A percentile compares a stretch with the other conserved stretches of the same genome.
These are phyloP conservation scores for Naumovozyma baii DNA, from an alignment of 805 yeast genomes.

Conservation along the genomic window DNA sequence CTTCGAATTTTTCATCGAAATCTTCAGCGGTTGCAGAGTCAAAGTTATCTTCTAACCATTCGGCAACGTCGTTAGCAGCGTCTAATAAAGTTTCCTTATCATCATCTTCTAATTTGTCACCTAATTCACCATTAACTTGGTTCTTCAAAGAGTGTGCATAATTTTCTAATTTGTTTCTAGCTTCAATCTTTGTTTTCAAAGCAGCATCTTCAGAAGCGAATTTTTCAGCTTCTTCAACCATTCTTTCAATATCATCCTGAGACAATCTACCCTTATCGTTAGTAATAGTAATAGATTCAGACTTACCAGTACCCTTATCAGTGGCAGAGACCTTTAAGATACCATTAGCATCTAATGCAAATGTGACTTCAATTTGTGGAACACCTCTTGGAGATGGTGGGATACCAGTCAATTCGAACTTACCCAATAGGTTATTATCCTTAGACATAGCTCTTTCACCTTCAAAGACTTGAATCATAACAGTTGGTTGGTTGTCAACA, in stretches of 20 bases:
- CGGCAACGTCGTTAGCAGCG: slow-evolving; percentile 77
- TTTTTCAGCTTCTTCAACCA: slow-evolving; percentile 96
- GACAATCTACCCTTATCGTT: slow-evolving; percentile 91
- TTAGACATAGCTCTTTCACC: slow-evolving; percentile 94
- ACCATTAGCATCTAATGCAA: slow-evolving; percentile 95
- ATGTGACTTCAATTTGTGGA: slow-evolving; percentile 96
- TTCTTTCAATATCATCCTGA: slow-evolving; percentile 90
- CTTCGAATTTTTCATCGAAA: slow-evolving; percentile 81
- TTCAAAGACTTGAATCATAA: slow-evolving; percentile 84
- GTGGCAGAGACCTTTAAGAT: slow-evolving; percentile 89
- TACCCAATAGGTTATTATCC: slow-evolving; percentile 92
- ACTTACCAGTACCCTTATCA: slow-evolving; percentile 91
- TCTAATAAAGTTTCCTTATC: slow-evolving; percentile 84
- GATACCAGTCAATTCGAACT: slow-evolving; percentile 90
- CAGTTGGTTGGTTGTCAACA: slow-evolving; percentile 93
- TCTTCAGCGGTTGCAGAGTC: slow-evolving; percentile 88
- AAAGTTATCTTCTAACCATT: slow-evolving; percentile 79
- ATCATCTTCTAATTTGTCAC: slow-evolving; percentile 74
- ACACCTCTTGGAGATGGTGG: slow-evolving; percentile 99
- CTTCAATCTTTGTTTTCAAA: slow-evolving; percentile 74
- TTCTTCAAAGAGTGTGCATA: slow-evolving; percentile 76
- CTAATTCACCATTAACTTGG: slow-evolving; percentile 54
- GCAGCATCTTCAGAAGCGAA: slow-evolving; percentile 85
- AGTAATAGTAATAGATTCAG: slow-evolving; percentile 82
- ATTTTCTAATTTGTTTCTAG: slow-evolving; percentile 81